Base-by-base conservation (phyloP, 2,329 filamentous ascomycete genomes). In the Fusarium ramigenum region DNA sequence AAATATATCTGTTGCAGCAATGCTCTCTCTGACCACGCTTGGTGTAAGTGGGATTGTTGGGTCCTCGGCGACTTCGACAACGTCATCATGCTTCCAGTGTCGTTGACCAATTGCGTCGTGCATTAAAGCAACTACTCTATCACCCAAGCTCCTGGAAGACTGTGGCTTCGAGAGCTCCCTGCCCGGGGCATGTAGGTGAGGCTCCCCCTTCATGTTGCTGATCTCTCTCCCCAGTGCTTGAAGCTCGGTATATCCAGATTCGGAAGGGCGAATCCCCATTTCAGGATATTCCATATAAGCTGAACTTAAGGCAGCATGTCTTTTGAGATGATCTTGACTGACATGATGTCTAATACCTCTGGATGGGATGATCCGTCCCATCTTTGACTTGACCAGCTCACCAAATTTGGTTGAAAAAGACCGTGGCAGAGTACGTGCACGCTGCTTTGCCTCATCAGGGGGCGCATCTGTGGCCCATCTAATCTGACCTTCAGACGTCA, bases 371-470 rank as follows among this genome's bases (percentile, higher is more conserved):
- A 74, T 49, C 28, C 60, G 62, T 16, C 37, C 52, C 11, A 78
- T 50, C 21, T 72, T 77, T 15, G 73, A 74, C 57, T 71, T 77
- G 10, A 79, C 54, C 12, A 74, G 78, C 49, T 78, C 77, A 23
- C 82, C 73, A 16, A 84, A 60, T 50, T 74, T 80, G 18, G 73
- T 72, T 4, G 81, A 76, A 21, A 82, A 74, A 10, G 78, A 80
- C 8, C 72, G 76, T 9, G 71, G 52, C 18, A 70, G 39, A 10
- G 69, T 53, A 9, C 67, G 61, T n/a, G 63, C 40, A 21, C 57
- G 47, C 14, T 47, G 44, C 25, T 54, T 47, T 30, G 44, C 52
- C n/a, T 66, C 52, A n/a, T 36, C n/a, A 16, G 56, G 30, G 28
- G 36, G 32, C 42, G 67, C 72, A 60, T 80, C 78, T 14, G 80